Percentiles rank a stretch among this genome's conserved stretches.
Evolutionary conservation across 2,329 filamentous ascomycete species (phyloP).

Genomic region (Ceratocystis smalleyi): DNA sequence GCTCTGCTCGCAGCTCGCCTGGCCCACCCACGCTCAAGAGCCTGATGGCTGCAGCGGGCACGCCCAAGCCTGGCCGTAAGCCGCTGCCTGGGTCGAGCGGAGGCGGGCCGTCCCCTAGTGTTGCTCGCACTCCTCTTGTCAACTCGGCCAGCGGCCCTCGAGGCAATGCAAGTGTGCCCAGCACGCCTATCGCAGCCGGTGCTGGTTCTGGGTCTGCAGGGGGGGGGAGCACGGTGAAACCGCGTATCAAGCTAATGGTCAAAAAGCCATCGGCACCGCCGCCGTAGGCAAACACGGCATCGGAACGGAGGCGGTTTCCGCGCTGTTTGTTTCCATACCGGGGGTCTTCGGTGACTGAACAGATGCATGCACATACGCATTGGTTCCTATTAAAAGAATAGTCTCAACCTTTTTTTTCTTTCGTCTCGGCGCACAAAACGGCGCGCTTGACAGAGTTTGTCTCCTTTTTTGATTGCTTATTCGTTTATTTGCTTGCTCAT

Average conservation of each 20-base stretch:
- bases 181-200: neutral
- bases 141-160: neutral
- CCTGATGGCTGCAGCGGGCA: conserved; percentile 11
- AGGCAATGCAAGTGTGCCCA: neutral
- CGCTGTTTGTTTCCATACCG: too few species aligned
- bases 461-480: neutral
- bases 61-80: conserved; percentile 13
- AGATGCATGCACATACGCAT: too few species aligned
- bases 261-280: conserved; percentile 13
- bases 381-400: too few species aligned
- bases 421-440: too few species aligned
- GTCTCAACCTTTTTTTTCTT: too few species aligned
- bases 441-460: too few species aligned
- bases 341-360: too few species aligned
- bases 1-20: conserved; percentile 1
- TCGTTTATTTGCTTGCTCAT: neutral
- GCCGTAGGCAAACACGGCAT: neutral
- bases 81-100: conserved; percentile 10
- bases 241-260: conserved; percentile 16
- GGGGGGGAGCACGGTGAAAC: conserved; percentile 7
- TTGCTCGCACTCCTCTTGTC: neutral
- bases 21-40: conserved; percentile 12
- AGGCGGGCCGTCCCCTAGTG: neutral
- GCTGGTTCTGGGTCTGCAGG: neutral
- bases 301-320: neutral